Evolutionary conservation across 345 rosid species (phyloP).

Genomic region (Salix dunnii): DNA sequence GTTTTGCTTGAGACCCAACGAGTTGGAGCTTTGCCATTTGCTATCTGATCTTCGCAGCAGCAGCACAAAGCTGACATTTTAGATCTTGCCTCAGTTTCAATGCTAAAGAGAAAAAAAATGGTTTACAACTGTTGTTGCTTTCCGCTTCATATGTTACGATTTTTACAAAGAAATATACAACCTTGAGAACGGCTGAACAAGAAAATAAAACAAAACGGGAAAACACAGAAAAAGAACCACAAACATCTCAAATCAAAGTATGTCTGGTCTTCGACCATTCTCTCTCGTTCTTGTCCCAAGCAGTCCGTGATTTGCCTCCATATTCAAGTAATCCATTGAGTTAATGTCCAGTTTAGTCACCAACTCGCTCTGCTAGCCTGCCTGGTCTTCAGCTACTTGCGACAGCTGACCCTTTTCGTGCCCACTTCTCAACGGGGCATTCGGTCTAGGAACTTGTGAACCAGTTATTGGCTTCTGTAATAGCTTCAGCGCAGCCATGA

Average conservation of each 20-base stretch:
- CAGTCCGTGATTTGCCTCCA: conserved; percentile 14
- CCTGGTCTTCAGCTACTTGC: conserved; percentile 18
- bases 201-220: conserved; percentile 8
- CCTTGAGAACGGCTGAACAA: conserved; percentile 20
- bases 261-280: conserved; percentile 19
- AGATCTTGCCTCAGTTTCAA: background rate
- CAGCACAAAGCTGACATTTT: too few relatives aligned
- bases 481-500: conserved; percentile 83
- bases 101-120: conserved; percentile 17
- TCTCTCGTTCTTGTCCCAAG: conserved; percentile 8
- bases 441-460: conserved; percentile 43
- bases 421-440: conserved; percentile 13
- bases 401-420: conserved; percentile 20
- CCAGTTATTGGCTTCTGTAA: conserved; percentile 64
- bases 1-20: background rate
- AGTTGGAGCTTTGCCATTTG: background rate
- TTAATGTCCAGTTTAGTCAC: background rate
- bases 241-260: conserved; percentile 25
- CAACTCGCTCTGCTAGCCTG: conserved; percentile 13
- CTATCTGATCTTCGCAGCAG: background rate
- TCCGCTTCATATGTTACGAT: background rate
- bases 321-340: conserved; percentile 4
- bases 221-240: conserved; percentile 25
- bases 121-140: conserved; percentile 24
- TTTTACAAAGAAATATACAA: conserved; percentile 23